Base-by-base conservation (phyloP, 2,329 filamentous ascomycete genomes). In the Curvularia lunata region DNA sequence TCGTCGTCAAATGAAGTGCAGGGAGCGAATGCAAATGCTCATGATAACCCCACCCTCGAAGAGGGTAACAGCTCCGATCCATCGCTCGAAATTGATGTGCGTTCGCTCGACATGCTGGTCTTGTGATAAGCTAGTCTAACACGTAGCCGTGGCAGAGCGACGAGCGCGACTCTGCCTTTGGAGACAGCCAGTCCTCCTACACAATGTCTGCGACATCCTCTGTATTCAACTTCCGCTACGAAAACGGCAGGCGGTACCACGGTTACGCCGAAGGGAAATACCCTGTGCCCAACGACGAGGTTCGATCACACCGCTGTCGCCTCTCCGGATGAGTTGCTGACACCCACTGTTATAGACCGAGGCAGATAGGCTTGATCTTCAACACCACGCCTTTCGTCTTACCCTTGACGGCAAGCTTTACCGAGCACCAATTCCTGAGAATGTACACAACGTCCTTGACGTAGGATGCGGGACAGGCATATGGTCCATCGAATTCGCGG, bases 401-500 rank as follows among this genome's bases (percentile, higher is more conserved):
- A 73, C 70, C 3, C 62, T 74, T 1, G 70, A 73, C 25, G 71
- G 70, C 7, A 65, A 59, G n/a, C 59, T 75, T 1, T 70, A 72
- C 41, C 63, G 65, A 19, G 71, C 72, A 0, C 72, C 72, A 0
- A 67, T 75, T 6, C 48, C 64, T 1, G 43, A 68, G 9, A 49
- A 72, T n/a, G 56, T 74, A 5, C 71, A 72, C 40, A 62, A 62
- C 25, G 71, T 74, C 0, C 67, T 76, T 3, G 73, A 76, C 18
- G 62, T 76, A 16, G 72, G 73, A 3, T 72, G 67, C 12, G 73
- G 73, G 0, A 75, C 73, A 3, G 73, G 73, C 1, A 73, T 75
- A 47, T 76, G 73, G 73, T 64, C 52, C 43, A 75, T 65, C 38
- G 69, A 71, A 32, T 70, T 73, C 21, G 68, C 71, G 16, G 71